Evolutionary conservation across 331 rosid species (phyloP).

Genomic region (Malus hybrid): DNA sequence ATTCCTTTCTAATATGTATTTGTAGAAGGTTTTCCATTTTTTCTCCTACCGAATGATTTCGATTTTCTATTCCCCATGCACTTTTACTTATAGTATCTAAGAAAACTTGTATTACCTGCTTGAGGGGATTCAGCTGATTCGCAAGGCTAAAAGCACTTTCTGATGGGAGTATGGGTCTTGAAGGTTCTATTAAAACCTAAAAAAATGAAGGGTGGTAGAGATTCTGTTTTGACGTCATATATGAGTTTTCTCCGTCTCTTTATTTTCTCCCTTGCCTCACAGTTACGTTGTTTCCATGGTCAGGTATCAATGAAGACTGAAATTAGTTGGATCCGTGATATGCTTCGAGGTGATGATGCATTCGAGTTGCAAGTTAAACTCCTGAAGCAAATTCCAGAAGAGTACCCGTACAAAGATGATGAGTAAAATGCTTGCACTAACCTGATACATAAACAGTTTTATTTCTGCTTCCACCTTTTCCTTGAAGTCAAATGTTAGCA

Average conservation of each 20-base stretch:
- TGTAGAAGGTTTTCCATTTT: neutral
- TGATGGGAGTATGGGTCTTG: neutral
- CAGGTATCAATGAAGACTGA: conserved; percentile 98
- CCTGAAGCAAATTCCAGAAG: conserved; percentile 93
- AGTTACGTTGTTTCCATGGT: neutral
- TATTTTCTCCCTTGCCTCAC: neutral
- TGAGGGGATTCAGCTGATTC: neutral
- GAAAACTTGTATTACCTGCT: neutral
- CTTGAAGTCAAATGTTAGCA: too few relatives aligned
- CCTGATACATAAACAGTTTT: neutral
- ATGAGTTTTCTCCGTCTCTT: neutral
- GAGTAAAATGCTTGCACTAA: conserved; percentile 33
- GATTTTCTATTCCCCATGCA: neutral
- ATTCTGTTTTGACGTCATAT: neutral
- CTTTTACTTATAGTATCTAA: neutral
- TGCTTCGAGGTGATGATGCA: conserved; percentile 91
- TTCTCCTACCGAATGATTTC: neutral
- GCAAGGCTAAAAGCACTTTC: neutral
- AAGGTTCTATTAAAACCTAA: neutral
- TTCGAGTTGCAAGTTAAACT: conserved; percentile 92
- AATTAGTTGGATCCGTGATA: conserved; percentile 82
- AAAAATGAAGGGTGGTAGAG: neutral
- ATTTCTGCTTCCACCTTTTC: too few relatives aligned
- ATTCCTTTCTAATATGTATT: neutral
- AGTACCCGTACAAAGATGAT: conserved; percentile 96